Evolutionary conservation across 805 yeast genomes (phyloP), one percentile per base, ranked within the genome.

Genomic region (Suhomyces xylopsoci): DNA sequence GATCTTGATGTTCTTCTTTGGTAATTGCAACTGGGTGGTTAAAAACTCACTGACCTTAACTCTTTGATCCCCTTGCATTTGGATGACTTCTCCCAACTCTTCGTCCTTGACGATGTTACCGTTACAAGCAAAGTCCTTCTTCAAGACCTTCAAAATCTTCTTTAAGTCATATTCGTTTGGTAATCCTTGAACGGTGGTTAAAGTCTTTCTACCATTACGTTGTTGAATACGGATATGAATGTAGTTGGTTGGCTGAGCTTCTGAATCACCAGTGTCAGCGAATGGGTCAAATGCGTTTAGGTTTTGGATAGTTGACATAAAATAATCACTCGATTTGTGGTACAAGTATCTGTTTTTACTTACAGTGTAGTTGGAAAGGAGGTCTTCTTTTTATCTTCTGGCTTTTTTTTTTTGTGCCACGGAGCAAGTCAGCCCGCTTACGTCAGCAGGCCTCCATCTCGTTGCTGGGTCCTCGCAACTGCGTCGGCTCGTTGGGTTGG

Each of bases 211-310:
- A 71, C 99, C 99, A 80, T 94, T 93, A 82, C 99, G 93, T 81
- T 93, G 99, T 79, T 93, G 99, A 73, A 96, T 93, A 82, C 99
- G 96, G 74, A 93, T 88, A 77, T 92, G 99, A 76, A 93, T 90
- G 79, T 92, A 90, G 81, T 90, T 91, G 55, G 96, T 85, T 69
- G 96, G 88, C 78, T 93, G 93, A 64, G 96, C 88, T 75, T 93
- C 97, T 79, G 94, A 96, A 84, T 93, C 98, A 81, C 97, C 98
- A 78, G 97, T 92, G 77, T 93, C 99, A 86, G 98, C 97, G 86
- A 93, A 93, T 59, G 99, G 99, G 79, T 93, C 85, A 79, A 87
- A 86, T 55, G 90, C 82, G 76, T 83, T 87, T 70, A 87, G 79
- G 81, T 87, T 87, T 81, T 93, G 96, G 83, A 93, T 89, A 78